These are phyloP conservation scores for Boeremia lycopersici DNA, from an alignment of 2,329 filamentous ascomycete species.

Conservation along the genomic window DNA sequence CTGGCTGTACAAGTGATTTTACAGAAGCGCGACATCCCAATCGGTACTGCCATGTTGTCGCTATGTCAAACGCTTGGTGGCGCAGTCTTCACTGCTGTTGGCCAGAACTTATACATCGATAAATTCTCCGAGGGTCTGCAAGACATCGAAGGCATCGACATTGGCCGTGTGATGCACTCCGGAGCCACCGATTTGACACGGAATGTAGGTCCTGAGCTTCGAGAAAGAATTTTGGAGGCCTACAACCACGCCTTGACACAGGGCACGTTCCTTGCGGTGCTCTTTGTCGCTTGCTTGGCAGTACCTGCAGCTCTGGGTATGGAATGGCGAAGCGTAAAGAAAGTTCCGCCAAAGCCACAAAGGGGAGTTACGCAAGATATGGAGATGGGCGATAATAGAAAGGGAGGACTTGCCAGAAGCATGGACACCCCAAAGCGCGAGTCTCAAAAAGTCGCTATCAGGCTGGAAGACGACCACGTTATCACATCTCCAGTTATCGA, in stretches of 20 bases:
- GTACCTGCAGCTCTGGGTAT: constrained; percentile 61
- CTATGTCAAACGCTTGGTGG: constrained; percentile 54
- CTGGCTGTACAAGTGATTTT: constrained; percentile 53
- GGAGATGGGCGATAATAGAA: neutral
- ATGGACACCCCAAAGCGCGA: neutral
- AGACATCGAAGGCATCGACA: constrained; percentile 47
- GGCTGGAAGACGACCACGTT: neutral
- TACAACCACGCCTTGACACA: constrained; percentile 40
- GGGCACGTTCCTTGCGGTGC: constrained; percentile 62
- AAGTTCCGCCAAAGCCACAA: constrained; percentile 24
- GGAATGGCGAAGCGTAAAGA: constrained; percentile 71
- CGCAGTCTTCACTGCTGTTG: constrained; percentile 54
- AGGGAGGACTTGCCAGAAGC: neutral
- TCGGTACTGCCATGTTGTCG: constrained; percentile 53
- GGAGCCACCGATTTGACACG: constrained; percentile 64
- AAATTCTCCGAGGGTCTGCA: constrained; percentile 47
- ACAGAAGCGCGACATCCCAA: constrained; percentile 48
- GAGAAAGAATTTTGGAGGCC: constrained; percentile 26
- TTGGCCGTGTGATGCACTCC: constrained; percentile 47
- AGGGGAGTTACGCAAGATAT: neutral
- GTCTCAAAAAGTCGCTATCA: neutral
- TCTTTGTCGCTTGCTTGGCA: constrained; percentile 61
- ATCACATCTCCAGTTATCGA: neutral
- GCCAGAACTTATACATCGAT: constrained; percentile 55
- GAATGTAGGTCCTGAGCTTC: constrained; percentile 21